A percentile compares a stretch with the other conserved stretches of the same genome.
phyloP scores from a whole-genome alignment of 306 rosid genomes.

The Cucumis hystrix region DNA sequence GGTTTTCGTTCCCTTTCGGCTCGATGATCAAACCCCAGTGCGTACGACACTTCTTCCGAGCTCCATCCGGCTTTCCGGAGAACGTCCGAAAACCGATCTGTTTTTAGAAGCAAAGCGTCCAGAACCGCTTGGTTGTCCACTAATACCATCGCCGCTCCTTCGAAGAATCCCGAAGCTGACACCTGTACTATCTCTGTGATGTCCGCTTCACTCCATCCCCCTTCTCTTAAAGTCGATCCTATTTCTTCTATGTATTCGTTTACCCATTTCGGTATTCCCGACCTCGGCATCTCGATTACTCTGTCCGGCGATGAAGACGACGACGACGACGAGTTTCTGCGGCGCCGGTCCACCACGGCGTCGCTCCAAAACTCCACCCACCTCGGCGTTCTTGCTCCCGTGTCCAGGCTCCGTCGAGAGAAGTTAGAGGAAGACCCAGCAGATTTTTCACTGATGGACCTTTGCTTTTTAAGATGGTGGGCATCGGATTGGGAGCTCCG shows the following conservation, averaged over 20 bases:
- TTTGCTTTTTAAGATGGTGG: slow-evolving; percentile 43
- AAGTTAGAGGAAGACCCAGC: slow-evolving; percentile 51
- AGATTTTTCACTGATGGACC: slow-evolving; percentile 69
- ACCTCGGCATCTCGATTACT: slow-evolving; percentile 40
- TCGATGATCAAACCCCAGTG: slow-evolving; percentile 82
- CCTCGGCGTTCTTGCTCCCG: slow-evolving; percentile 63
- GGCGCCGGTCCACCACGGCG: slow-evolving; percentile 67
- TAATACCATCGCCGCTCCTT: slow-evolving; percentile 67
- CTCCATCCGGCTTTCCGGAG: slow-evolving; percentile 98
- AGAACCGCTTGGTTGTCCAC: slow-evolving; percentile 76
- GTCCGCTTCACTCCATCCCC: slow-evolving; percentile 92
- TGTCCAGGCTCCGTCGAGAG: slow-evolving; percentile 68
- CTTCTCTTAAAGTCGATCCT: slow-evolving; percentile 58
- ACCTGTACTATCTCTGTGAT: slow-evolving; percentile 60
- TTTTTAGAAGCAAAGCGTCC: slow-evolving; percentile 73
- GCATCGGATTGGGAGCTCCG: slow-evolving; percentile 44
- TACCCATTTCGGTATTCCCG: slow-evolving; percentile 63
- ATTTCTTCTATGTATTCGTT: slow-evolving; percentile 59
- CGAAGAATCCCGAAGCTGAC: slow-evolving; percentile 67
- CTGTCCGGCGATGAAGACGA: slow-evolving; percentile 61
- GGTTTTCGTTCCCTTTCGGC: slow-evolving; percentile 76
- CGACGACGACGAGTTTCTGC: slow-evolving; percentile 45
- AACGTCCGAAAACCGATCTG: slow-evolving; percentile 58
- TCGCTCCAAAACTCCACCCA: slow-evolving; percentile 99
- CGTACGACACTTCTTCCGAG: slow-evolving; percentile 90